phyloP scores from a whole-genome alignment of 139 green algal genomes.

The Dunaliella primolecta region DNA sequence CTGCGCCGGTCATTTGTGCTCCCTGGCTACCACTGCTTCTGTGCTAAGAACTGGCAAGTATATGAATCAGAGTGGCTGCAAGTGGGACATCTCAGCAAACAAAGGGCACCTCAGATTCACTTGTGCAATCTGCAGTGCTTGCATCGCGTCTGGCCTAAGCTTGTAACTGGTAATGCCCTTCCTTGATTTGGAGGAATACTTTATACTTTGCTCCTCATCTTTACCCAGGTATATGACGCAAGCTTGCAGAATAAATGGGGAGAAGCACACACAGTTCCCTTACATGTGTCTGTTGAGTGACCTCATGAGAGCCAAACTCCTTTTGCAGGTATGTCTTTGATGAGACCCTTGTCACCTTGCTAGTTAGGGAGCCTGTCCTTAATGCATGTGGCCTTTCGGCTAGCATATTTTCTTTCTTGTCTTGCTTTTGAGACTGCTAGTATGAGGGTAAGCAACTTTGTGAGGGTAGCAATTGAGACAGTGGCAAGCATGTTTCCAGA shows the following conservation, averaged over 20 bases:
- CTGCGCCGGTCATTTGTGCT: slow-evolving; percentile 29
- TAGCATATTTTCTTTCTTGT: not conserved
- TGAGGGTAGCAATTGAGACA: not conserved
- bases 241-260: slow-evolving; percentile 30
- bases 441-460: not conserved
- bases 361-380: too few relatives aligned
- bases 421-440: not conserved
- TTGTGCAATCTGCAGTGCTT: too few relatives aligned
- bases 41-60: slow-evolving; percentile 33
- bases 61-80: too few relatives aligned
- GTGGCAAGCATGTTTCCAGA: too few relatives aligned
- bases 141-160: too few relatives aligned
- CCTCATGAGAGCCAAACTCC: not conserved
- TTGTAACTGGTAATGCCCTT: too few relatives aligned
- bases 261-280: slow-evolving; percentile 19
- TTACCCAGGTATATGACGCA: slow-evolving; percentile 34
- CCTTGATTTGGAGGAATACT: too few relatives aligned
- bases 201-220: too few relatives aligned
- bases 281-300: slow-evolving; percentile 30
- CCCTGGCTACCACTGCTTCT: slow-evolving; percentile 37
- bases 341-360: too few relatives aligned
- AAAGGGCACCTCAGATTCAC: too few relatives aligned
- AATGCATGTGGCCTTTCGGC: not conserved
- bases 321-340: not conserved
- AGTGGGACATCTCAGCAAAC: too few relatives aligned